Evolutionary conservation across 1,284 basidiomycete species (phyloP), one percentile per base, ranked within the genome.

Genomic region (Leucoagaricus sp.): DNA sequence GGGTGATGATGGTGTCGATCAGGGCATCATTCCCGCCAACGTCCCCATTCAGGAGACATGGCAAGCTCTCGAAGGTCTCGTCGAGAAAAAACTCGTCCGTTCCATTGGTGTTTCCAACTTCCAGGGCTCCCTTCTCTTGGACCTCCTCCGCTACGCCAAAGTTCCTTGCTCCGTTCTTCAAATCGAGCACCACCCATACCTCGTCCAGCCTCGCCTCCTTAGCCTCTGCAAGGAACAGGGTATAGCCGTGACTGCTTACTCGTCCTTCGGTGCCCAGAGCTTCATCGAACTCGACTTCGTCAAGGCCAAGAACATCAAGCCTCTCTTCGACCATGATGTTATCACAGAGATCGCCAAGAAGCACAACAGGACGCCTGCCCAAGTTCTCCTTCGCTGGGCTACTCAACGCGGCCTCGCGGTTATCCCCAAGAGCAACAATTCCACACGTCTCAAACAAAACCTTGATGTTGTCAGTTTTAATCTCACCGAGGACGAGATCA

Each of bases 241-340:
- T 10, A 85, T 93, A 51, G 85, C 84, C 9, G 69, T 93, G 53
- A 93, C 90, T 47, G 90, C 82, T 0, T 94, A 92, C 73, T 91
- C 87, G 31, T 83, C 57, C 4, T 84, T 88, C 61, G 87, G 86
- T 13, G 85, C 87, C 4, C 79, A 85, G 63, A 83, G 87, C 60
- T 91, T 85, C 67, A 60, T 86, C 15, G 88, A 91, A 67, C 77
- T 91, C 53, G 79, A 80, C 36, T 79, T 76, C 68, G 76, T 78
- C 67, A 82, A 82, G 67, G 78, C 74, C 45, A 80, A 79, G 65
- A 76, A 73, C 40, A 73, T 73, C 9, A 61, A 72, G 45, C 79
- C 79, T 50, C 72, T 93, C 53, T 73, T 91, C 60, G 65, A 78
- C 48, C 83, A 85, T 66, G 69, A 79, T 55, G 60, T 70, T 2